Base-by-base conservation (phyloP, 352 stramenopile genomes). In the Phytophthora hybrid region DNA sequence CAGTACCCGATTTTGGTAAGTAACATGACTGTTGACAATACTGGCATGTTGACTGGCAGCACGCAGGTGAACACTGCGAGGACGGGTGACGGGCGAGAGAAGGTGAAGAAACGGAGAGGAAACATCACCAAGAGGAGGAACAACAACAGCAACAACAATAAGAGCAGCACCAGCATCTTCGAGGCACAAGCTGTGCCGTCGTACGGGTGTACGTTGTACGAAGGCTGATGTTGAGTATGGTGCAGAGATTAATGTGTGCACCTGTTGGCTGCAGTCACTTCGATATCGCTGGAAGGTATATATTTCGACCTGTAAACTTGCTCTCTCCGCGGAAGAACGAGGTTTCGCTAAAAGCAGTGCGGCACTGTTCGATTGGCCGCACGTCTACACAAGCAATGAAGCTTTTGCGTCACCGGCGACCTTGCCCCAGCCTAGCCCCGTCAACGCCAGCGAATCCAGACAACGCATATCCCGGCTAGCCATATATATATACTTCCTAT, bases 241-340 rank as follows among this genome's bases (percentile, higher is more conserved):
- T 54, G 47, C 4, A 26, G 13, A 26, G 18, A 29, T n/a, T 54
- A 4, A 54, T n/a, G 9, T 23, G 39, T 26, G 37, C 5, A 44
- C 16, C 37, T 44, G 11, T 18, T 51, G 46, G 18, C 46, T 46
- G 19, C 32, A 92, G 83, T 88, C 66, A 83, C 85, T 21, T 76
- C 80, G 31, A 80, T 91, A 39, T 88, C 81, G 18, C 66, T 94
- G 6, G 82, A 90, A n/a, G n/a, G n/a, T n/a, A n/a, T n/a, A n/a
- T n/a, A n/a, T n/a, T n/a, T n/a, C n/a, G n/a, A n/a, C n/a, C n/a
- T n/a, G n/a, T n/a, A n/a, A n/a, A n/a, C n/a, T n/a, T n/a, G n/a
- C n/a, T n/a, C n/a, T n/a, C n/a, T n/a, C n/a, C n/a, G n/a, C n/a
- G n/a, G n/a, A n/a, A n/a, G n/a, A n/a, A n/a, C n/a, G n/a, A n/a